Evolutionary conservation across 1,284 basidiomycete genomes (phyloP), one percentile per base, ranked within the genome.

Genomic region (Lignosus rhinocerotis): DNA sequence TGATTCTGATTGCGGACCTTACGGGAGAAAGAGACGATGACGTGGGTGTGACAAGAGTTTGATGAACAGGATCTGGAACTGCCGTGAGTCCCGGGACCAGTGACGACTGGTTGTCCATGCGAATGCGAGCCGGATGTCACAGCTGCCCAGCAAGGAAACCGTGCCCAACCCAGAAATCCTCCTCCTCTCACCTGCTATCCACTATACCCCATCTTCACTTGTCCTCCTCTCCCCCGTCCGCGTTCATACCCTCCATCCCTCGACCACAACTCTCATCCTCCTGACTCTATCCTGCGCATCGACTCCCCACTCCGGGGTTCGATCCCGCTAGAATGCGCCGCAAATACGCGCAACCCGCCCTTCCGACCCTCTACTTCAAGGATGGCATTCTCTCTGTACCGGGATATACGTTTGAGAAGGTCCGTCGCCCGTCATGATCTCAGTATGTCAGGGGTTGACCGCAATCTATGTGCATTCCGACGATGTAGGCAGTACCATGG

Each of bases 331-430:
- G 51, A 59, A 72, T 74, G 63, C 73, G 75, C 58, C 69, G 74
- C 61, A 75, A 73, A 59, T 71, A 72, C 56, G 72, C 69, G 31
- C 73, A 73, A 54, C 70, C 75, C 16, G 72, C 72, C 51, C 69
- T 76, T 30, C 71, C 75, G 14, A 76, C 69, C 30, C 72, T 75
- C 21, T 75, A 73, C 62, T 78, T 75, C 66, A 71, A 65, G 62
- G 86, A 88, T 69, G 78, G 77, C 47, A 74, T 85, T 31, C 78
- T 88, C 12, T 84, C 83, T 11, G 76, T 87, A 21, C 85, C 86
- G 12, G 86, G 86, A 1, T 89, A 85, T 68, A 83, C 84, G 0
- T 87, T 89, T 64, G 85, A 86, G 67, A 84, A 84, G 79, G 86
- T 84, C 44, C 16, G 73, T 60, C 7, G 19, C 32, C 38, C n/a